Evolutionary conservation across 2,329 filamentous ascomycete genomes (phyloP).

Genomic region (Colletotrichum higginsianum): DNA sequence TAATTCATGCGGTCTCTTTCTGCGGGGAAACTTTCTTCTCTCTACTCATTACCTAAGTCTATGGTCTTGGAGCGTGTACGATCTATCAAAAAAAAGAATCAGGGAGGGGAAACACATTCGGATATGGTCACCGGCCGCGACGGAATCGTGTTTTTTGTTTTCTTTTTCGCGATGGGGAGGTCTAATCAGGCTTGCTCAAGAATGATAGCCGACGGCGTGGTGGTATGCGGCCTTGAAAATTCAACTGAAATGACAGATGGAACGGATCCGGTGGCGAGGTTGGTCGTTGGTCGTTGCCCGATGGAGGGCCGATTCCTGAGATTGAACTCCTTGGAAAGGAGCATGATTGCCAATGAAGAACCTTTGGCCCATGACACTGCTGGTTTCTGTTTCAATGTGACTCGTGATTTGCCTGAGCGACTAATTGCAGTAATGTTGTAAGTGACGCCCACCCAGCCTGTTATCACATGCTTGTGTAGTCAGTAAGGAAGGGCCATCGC

Average conservation of each 20-base stretch:
- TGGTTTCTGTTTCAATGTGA: not conserved
- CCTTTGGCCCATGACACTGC: constrained; percentile 28
- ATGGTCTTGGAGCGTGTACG: constrained; percentile 45
- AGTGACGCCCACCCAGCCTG: not conserved
- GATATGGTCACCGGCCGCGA: constrained; percentile 42
- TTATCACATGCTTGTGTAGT: not conserved
- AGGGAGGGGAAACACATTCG: constrained; percentile 44
- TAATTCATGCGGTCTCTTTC: constrained; percentile 41
- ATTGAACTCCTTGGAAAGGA: constrained; percentile 44
- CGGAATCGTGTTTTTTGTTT: constrained; percentile 44
- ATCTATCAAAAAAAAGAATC: constrained; percentile 44
- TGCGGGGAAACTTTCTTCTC: constrained; percentile 40
- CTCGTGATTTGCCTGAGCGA: not conserved
- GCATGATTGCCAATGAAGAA: constrained; percentile 39
- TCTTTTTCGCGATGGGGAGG: constrained; percentile 42
- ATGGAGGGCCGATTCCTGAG: constrained; percentile 41
- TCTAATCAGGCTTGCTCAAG: constrained; percentile 40
- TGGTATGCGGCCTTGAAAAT: constrained; percentile 42
- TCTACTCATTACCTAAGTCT: constrained; percentile 43
- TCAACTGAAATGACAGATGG: constrained; percentile 38
- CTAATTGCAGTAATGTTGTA: not conserved
- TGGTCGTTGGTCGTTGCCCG: constrained; percentile 42
- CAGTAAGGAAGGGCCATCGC: not conserved
- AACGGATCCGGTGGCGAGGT: constrained; percentile 35
- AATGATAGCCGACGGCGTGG: constrained; percentile 40